Evolutionary conservation across 2,329 filamentous ascomycete species (phyloP).

Genomic region (Blastomyces parvus): DNA sequence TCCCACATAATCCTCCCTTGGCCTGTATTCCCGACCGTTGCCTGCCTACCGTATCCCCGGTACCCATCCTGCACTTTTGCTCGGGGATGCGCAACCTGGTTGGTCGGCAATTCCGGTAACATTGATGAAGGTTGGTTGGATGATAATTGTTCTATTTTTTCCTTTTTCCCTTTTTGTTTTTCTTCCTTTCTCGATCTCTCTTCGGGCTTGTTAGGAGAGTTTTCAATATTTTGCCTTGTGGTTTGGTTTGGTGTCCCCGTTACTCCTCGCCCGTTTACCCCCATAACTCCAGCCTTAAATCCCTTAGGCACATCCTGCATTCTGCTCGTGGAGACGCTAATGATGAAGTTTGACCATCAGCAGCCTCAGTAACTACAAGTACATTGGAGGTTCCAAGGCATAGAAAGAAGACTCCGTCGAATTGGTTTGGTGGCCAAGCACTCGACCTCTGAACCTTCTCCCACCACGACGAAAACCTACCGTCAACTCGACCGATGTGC

Average conservation of each 20-base stretch:
- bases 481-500: conserved; percentile 4
- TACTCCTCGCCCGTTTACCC: background rate
- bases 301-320: background rate
- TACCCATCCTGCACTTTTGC: background rate
- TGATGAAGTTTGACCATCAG: background rate
- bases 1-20: too few species aligned
- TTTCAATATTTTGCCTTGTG: background rate
- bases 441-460: background rate
- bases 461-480: background rate
- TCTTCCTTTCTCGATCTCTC: background rate
- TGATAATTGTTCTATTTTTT: background rate
- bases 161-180: too few species aligned
- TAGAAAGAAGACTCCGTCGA: background rate
- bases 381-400: background rate
- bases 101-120: conserved; percentile 3
- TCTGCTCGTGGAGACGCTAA: conserved; percentile 2
- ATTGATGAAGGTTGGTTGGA: conserved; percentile 5
- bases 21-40: background rate
- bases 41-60: background rate
- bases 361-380: background rate
- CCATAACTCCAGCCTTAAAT: background rate
- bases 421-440: conserved; percentile 2
- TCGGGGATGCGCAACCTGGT: background rate
- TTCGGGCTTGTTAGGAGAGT: background rate
- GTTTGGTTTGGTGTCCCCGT: background rate